Base-by-base conservation (phyloP, 2,329 filamentous ascomycete genomes). In the Xylariaceae sp. region DNA sequence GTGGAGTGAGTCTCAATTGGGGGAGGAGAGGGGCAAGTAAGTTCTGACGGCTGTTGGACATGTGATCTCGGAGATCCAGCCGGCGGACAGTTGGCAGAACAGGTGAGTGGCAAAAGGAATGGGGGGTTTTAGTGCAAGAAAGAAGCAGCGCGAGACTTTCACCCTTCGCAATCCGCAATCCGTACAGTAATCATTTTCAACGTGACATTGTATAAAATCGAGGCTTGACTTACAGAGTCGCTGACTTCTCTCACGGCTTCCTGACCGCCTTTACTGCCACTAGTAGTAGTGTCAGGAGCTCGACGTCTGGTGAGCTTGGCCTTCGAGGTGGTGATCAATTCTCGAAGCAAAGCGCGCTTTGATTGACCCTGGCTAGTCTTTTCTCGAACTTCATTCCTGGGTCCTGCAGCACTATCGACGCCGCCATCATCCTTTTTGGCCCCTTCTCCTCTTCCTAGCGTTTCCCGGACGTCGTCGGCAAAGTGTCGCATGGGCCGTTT, bases 401-500 rank as follows among this genome's bases (percentile, higher is more conserved):
- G 50, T 51, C 42, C 58, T 51, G 55, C 47, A 55, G 51, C 37
- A 45, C 53, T 47, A 52, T 11, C 55, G 10, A 39, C n/a, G 10
- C 51, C 45, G 34, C 17, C 34, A 48, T 49, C 34, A 35, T 39
- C 47, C 35, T 50, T 51, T 47, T 39, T 56, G n/a, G 47, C 60
- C 57, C 51, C 58, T 61, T 63, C 58, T 59, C 39, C 49, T 53
- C 42, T 51, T 57, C 51, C 54, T 42, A 58, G 55, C 11, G 59
- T 51, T 53, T 63, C 62, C 53, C 62, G 64, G 35, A 60, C 63
- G n/a, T 69, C 68, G 49, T 60, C 62, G 54, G 67, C 59, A 57
- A 68, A 59, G 34, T 61, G 64, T 30, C 68, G 62, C 48, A 66
- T 62, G 51, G 66, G 65, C 15, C 66, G 68, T 60, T 61, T 69